Evolutionary conservation across 257 asterid species (phyloP).

Genomic region (Misopates orontium): DNA sequence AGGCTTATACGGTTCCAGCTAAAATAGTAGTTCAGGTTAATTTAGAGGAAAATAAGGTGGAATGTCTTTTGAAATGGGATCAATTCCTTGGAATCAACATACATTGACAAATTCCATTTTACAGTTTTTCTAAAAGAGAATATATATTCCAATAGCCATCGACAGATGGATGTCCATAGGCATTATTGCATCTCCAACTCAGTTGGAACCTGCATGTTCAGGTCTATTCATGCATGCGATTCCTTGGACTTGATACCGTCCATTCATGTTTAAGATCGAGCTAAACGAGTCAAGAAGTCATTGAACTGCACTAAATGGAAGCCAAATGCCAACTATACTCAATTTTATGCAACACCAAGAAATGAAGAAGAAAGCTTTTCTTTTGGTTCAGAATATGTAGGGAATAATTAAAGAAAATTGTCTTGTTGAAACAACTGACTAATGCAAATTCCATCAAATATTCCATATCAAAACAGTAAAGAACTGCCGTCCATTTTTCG

Average conservation of each 20-base stretch:
- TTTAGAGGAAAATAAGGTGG: background rate
- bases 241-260: slow-evolving; percentile 12
- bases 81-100: slow-evolving; percentile 49
- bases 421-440: slow-evolving; percentile 30
- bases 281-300: background rate
- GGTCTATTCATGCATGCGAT: slow-evolving; percentile 7
- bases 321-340: slow-evolving; percentile 25
- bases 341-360: background rate
- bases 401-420: slow-evolving; percentile 34
- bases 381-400: slow-evolving; percentile 20
- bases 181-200: background rate
- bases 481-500: background rate
- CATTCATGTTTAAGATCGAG: slow-evolving; percentile 9
- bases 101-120: slow-evolving; percentile 38
- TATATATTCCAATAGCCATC: too few species aligned
- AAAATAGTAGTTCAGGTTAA: slow-evolving; percentile 31
- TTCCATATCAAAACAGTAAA: background rate
- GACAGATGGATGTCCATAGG: too few species aligned
- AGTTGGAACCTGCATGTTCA: slow-evolving; percentile 10
- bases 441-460: background rate
- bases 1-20: slow-evolving; percentile 42
- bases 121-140: background rate
- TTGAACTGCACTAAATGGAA: slow-evolving; percentile 25
- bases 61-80: slow-evolving; percentile 37
- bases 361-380: slow-evolving; percentile 13